A percentile compares a stretch with the other conserved stretches of the same genome.
Evolutionary conservation across 208 protist genomes (phyloP).

Genomic region (Leptomonas seymouri): DNA sequence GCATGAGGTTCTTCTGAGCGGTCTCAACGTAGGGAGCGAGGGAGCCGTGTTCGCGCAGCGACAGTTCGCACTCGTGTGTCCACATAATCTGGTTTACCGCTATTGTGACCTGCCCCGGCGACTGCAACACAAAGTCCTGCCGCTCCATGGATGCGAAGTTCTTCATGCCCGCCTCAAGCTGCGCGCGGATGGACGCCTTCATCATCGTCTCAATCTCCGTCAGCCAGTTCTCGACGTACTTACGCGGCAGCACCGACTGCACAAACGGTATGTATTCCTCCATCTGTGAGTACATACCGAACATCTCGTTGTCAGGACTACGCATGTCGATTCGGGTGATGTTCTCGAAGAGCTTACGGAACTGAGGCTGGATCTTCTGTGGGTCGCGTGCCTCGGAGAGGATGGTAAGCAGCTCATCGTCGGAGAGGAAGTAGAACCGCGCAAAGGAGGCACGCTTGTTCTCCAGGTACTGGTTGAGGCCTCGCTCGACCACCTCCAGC

Average conservation of each 20-base stretch:
- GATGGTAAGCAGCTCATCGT: slow-evolving; percentile 94
- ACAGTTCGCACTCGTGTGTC: slow-evolving; percentile 92
- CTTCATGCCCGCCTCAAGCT: slow-evolving; percentile 87
- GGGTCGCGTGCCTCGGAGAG: slow-evolving; percentile 96
- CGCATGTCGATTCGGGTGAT: slow-evolving; percentile 93
- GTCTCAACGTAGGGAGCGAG: slow-evolving; percentile 83
- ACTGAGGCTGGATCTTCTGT: slow-evolving; percentile 95
- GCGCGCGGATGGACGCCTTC: slow-evolving; percentile 90
- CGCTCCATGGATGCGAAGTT: slow-evolving; percentile 71
- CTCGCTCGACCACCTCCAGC: slow-evolving; percentile 96
- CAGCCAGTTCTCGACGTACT: slow-evolving; percentile 98
- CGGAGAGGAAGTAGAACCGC: slow-evolving; percentile 94
- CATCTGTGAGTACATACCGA: slow-evolving; percentile 95
- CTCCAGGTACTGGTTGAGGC: slow-evolving; percentile 97
- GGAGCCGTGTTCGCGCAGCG: slow-evolving; percentile 81
- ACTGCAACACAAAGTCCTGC: slow-evolving; percentile 80
- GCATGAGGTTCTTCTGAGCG: slow-evolving; percentile 87
- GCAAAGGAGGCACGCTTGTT: slow-evolving; percentile 95
- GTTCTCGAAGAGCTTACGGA: slow-evolving; percentile 97
- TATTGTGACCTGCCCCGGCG: slow-evolving; percentile 93
- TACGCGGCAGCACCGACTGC: slow-evolving; percentile 92
- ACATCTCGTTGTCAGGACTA: slow-evolving; percentile 92
- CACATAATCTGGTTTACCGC: slow-evolving; percentile 94
- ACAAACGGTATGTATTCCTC: slow-evolving; percentile 95
- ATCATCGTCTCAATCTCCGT: slow-evolving; percentile 96